These are phyloP conservation scores for Amphibolis antarctica DNA, from an alignment of 106 monocot species.

Conservation along the genomic window DNA sequence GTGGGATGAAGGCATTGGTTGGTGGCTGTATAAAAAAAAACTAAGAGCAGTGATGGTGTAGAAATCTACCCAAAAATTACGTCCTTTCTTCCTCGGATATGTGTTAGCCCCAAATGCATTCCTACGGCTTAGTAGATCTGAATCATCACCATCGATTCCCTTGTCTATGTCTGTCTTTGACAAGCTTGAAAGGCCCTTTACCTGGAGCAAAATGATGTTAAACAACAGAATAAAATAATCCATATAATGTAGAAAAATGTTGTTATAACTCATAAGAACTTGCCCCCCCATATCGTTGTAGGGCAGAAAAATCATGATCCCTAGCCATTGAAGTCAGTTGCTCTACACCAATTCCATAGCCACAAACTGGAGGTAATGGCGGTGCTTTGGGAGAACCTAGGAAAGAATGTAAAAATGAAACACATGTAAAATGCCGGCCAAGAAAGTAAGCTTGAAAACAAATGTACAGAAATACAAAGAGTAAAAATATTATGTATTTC, in stretches of 20 bases:
- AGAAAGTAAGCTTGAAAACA: no score
- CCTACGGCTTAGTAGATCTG: slow-evolving; percentile 42
- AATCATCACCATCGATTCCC: slow-evolving; percentile 65
- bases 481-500: no score
- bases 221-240: neutral
- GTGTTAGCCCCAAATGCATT: slow-evolving; percentile 75
- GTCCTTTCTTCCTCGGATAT: slow-evolving; percentile 85
- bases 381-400: slow-evolving; percentile 22
- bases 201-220: slow-evolving; percentile 21
- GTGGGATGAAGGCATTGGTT: slow-evolving; percentile 5
- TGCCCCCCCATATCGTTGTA: slow-evolving; percentile 79
- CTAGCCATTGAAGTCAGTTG: slow-evolving; percentile 56
- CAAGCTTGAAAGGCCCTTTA: slow-evolving; percentile 43
- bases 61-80: slow-evolving; percentile 58
- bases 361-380: slow-evolving; percentile 19
- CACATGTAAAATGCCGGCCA: no score
- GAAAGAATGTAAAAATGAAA: neutral
- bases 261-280: slow-evolving; percentile 21
- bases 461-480: no score
- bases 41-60: neutral
- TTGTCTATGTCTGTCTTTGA: slow-evolving; percentile 53
- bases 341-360: slow-evolving; percentile 50
- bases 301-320: slow-evolving; percentile 48
- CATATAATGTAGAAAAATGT: neutral
- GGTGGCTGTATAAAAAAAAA: no score